A percentile compares a stretch with the other conserved stretches of the same genome.
Conservation (phyloP, 176 grass and related monocot genomes). For the Rhipidocladum racemiflorum region DNA sequence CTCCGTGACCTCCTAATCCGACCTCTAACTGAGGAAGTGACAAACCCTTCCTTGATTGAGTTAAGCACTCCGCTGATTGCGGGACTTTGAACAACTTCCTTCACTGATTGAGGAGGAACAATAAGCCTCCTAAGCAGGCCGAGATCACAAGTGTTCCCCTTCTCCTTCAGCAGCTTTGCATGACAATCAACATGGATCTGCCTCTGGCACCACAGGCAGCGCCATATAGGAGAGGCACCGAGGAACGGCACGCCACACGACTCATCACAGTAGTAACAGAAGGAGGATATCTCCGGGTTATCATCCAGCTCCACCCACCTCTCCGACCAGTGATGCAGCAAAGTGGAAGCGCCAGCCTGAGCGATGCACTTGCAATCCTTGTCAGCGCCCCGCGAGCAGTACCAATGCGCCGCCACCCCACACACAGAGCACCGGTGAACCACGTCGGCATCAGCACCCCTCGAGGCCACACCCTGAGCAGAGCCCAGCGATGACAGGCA, state of each 20-base stretch:
- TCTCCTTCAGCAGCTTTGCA: constrained; percentile 62
- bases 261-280: constrained; percentile 83
- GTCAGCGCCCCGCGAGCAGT: constrained; percentile 36
- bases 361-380: constrained; percentile 80
- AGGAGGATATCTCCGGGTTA: constrained; percentile 52
- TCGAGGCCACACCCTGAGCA: constrained; percentile 15
- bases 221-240: constrained; percentile 84
- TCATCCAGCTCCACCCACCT: constrained; percentile 68
- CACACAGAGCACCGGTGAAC: constrained; percentile 65
- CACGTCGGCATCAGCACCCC: background rate
- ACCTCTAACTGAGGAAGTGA: constrained; percentile 40
- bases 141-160: constrained; percentile 63
- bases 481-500: constrained; percentile 49
- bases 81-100: constrained; percentile 47
- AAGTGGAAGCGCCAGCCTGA: constrained; percentile 48
- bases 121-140: constrained; percentile 63
- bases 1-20: constrained; percentile 47
- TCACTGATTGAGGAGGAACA: constrained; percentile 76
- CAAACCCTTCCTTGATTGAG: constrained; percentile 59
- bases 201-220: constrained; percentile 81
- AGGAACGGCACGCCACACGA: constrained; percentile 62
- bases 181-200: constrained; percentile 88
- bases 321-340: constrained; percentile 94
- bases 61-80: constrained; percentile 46
- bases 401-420: constrained; percentile 53